Evolutionary conservation across 2,329 filamentous ascomycete species (phyloP).

Genomic region (Fusarium sambucinum): DNA sequence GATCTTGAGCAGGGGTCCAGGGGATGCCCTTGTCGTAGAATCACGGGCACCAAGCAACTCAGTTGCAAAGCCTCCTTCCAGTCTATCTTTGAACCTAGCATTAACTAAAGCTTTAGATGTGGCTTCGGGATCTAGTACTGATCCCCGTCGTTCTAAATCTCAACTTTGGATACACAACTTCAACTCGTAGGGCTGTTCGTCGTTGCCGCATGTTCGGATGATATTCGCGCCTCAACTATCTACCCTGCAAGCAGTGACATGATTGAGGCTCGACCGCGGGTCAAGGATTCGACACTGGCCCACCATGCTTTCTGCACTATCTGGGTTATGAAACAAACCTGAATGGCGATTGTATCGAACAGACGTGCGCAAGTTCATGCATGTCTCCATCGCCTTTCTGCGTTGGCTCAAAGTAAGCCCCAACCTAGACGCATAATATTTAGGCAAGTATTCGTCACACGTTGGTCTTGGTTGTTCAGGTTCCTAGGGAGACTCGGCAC

Average conservation of each 20-base stretch:
- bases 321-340: constrained; percentile 1
- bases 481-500: not conserved
- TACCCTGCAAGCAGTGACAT: constrained; percentile 9
- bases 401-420: not conserved
- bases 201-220: not conserved
- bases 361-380: not conserved
- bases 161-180: not conserved
- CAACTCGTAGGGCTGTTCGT: not conserved
- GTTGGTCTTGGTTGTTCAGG: not conserved
- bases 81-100: not conserved
- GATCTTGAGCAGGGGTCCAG: constrained; percentile 4
- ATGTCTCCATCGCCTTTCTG: not conserved
- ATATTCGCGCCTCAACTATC: not conserved
- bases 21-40: constrained; percentile 11
- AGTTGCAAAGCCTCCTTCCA: not conserved
- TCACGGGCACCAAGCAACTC: constrained; percentile 1
- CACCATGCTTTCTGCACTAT: not conserved
- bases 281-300: not conserved
- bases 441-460: not conserved
- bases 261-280: not conserved
- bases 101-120: not conserved
- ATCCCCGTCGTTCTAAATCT: not conserved
- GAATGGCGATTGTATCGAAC: not conserved
- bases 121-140: constrained; percentile 30
- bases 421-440: not conserved